Percentiles rank a stretch among this genome's conserved stretches.
Evolutionary conservation across 768 basidiomycete species (phyloP).

Genomic region (Lentinula aciculospora): DNA sequence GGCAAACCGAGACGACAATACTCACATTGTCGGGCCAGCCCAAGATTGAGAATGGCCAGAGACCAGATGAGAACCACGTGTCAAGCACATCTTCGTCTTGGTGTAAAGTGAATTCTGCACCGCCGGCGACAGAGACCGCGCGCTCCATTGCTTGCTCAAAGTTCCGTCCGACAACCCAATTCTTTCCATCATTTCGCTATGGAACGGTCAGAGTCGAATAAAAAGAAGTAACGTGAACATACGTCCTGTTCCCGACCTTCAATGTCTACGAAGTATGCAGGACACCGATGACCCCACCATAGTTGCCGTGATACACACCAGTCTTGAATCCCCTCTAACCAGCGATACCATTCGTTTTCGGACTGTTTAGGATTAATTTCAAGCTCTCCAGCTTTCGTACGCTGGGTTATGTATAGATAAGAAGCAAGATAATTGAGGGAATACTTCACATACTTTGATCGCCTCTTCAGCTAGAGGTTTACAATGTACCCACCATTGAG

Average conservation of each 20-base stretch:
- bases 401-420: conserved; percentile 38
- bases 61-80: conserved; percentile 97
- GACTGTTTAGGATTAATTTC: conserved; percentile 77
- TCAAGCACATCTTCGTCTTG: conserved; percentile 98
- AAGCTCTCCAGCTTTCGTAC: conserved; percentile 85
- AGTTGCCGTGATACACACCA: conserved; percentile 99
- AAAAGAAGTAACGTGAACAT: conserved; percentile 14
- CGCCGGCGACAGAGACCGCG: conserved; percentile 64
- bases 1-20: not conserved
- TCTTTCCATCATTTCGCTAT: conserved; percentile 62
- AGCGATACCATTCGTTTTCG: conserved; percentile 93
- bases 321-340: conserved; percentile 93
- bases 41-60: conserved; percentile 97
- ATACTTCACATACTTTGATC: conserved; percentile 52
- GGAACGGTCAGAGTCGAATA: not conserved
- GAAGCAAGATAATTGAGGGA: not conserved
- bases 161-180: conserved; percentile 90
- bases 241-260: conserved; percentile 73
- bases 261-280: conserved; percentile 87
- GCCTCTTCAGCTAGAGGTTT: conserved; percentile 88
- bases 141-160: conserved; percentile 72
- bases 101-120: conserved; percentile 64
- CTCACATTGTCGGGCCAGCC: conserved; percentile 93
- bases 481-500: conserved; percentile 99
- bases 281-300: conserved; percentile 98